Evolutionary conservation across 108 stramenopile genomes (phyloP).

Genomic region (Pinguiococcus pyrenoidosus): DNA sequence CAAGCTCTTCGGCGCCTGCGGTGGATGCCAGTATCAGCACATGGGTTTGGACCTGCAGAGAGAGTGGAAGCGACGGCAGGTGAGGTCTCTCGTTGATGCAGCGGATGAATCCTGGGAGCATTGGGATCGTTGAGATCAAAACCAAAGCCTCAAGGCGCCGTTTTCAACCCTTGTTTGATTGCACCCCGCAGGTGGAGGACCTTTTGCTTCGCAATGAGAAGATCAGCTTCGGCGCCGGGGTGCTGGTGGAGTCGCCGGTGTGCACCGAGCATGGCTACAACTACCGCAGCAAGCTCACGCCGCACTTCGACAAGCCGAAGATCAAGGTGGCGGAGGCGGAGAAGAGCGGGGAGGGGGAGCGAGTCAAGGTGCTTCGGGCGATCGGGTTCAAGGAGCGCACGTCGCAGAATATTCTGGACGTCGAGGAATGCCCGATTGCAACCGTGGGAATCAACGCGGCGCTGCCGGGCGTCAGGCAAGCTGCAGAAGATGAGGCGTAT

Average conservation of each 20-base stretch:
- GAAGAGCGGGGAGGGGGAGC: no score
- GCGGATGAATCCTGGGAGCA: no score
- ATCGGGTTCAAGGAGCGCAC: conserved; percentile 28
- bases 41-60: conserved; percentile 66
- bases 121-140: no score
- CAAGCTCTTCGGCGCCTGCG: conserved; percentile 59
- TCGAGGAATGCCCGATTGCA: conserved; percentile 77
- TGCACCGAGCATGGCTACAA: conserved; percentile 73
- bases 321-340: conserved; percentile 8
- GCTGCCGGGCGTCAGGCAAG: no score
- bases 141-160: no score
- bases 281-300: conserved; percentile 88
- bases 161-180: no score
- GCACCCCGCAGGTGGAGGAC: conserved; percentile 60
- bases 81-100: no score
- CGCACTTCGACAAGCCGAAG: conserved; percentile 87
- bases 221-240: conserved; percentile 28
- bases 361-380: no score
- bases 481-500: no score
- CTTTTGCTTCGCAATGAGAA: conserved; percentile 51
- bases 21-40: conserved; percentile 96
- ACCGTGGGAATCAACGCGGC: conserved; percentile 72
- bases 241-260: conserved; percentile 36
- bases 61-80: conserved; percentile 74
- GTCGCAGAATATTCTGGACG: conserved; percentile 67